Base-by-base conservation (phyloP, 306 rosid genomes). In the Rosa rugosa region DNA sequence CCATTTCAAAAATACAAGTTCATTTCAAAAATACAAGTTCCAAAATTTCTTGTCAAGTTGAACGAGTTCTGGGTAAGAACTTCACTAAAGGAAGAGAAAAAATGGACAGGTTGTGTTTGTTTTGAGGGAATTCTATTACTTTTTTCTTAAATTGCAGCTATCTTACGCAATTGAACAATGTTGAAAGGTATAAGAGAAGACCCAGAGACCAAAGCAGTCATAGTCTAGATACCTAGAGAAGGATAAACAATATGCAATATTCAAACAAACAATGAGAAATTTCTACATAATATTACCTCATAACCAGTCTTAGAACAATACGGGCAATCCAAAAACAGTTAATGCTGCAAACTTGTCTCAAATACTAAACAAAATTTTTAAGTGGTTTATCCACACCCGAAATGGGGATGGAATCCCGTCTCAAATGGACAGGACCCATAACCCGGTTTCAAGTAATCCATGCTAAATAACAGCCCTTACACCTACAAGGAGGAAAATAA, bases 351-450 rank as follows among this genome's bases (percentile, higher is more conserved):
- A 77, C 72, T 44, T 54, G 84, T 72, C 70, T 71, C 8, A 20
- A 72, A 80, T 54, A 63, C 77, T 75, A 82, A 76, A 79, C 90
- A 89, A 89, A 80, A 84, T 75, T 79, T 80, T 85, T 75, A 72
- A 71, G 56, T 56, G 77, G 72, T 60, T 75, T 71, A 73, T 70
- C 81, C 79, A 76, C 69, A 75, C 84, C 85, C 78, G 84, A 79
- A 81, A 81, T 76, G 67, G 67, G 78, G 78, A 78, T 80, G 54
- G 75, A 16, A 71, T 45, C 78, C 83, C 71, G 72, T 45, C 63
- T 45, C 83, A 68, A 38, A 62, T 23, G 85, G 77, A 80, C 75
- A 80, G 72, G 72, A 72, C 64, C 84, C 56, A 22, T 54, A 59
- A 40, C 83, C 83, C 86, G 11, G 13, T 41, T 51, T 66, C 60